Evolutionary conservation across 129 eudicot genomes (phyloP).

Genomic region (Artemisia annua): DNA sequence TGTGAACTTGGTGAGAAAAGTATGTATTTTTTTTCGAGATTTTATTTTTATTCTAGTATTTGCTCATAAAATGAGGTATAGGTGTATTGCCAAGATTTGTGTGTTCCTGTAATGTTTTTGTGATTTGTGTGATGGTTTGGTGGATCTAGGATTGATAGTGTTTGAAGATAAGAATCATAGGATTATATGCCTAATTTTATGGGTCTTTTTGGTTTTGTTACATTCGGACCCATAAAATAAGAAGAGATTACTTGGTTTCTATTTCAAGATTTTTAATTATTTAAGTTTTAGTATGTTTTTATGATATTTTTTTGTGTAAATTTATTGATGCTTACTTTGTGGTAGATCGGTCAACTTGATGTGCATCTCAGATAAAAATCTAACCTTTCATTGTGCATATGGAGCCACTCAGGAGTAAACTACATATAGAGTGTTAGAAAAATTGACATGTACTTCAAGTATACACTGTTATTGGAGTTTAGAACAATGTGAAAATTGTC

Average conservation of each 20-base stretch:
- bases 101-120: background rate
- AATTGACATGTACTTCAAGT: too few species aligned
- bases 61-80: too few species aligned
- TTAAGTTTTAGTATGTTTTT: too few species aligned
- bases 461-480: too few species aligned
- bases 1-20: background rate
- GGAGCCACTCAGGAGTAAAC: constrained; percentile 7
- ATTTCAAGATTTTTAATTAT: background rate
- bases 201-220: background rate
- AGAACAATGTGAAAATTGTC: constrained; percentile 16
- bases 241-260: background rate
- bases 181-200: background rate
- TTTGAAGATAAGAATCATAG: too few species aligned
- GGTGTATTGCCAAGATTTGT: too few species aligned
- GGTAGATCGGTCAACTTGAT: constrained; percentile 14
- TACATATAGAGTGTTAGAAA: too few species aligned
- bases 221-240: constrained; percentile 1
- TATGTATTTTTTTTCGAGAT: constrained; percentile 5
- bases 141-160: too few species aligned
- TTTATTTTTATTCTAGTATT: too few species aligned
- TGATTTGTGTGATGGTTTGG: too few species aligned
- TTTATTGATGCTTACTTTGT: background rate
- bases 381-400: background rate
- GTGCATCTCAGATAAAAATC: background rate
- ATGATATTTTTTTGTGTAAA: too few species aligned